Evolutionary conservation across 192 early-diverging fungal species (phyloP).

Genomic region (Dissophora globulifera): DNA sequence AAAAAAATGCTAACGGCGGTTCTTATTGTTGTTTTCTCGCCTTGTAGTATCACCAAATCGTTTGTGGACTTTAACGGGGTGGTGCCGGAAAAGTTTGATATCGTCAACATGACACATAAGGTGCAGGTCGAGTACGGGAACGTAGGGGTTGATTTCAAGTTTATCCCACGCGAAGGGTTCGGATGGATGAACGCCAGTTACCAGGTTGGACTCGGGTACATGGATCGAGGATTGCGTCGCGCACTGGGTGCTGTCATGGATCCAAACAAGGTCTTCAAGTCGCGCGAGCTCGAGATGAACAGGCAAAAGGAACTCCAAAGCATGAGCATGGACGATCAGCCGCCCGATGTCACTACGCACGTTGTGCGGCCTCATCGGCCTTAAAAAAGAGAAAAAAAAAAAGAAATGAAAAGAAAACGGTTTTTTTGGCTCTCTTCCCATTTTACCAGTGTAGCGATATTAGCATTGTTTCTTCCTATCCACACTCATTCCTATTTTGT

Average conservation of each 20-base stretch:
- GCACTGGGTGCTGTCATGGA: slow-evolving; percentile 71
- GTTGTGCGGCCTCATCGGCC: slow-evolving; percentile 16
- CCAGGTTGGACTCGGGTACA: slow-evolving; percentile 83
- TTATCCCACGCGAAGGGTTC: slow-evolving; percentile 94
- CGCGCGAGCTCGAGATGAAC: neutral
- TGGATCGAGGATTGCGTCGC: slow-evolving; percentile 76
- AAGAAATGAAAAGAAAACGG: neutral
- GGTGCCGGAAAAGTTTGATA: slow-evolving; percentile 98
- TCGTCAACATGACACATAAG: slow-evolving; percentile 89
- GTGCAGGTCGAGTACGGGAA: slow-evolving; percentile 98
- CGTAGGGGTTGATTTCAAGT: slow-evolving; percentile 94
- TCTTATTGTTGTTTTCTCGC: neutral
- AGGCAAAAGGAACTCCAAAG: neutral
- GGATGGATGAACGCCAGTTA: slow-evolving; percentile 99
- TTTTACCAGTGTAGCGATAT: too few species aligned
- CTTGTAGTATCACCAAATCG: slow-evolving; percentile 79
- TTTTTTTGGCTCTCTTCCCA: too few species aligned
- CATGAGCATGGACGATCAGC: slow-evolving; percentile 18
- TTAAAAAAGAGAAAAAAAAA: neutral
- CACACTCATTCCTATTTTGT: too few species aligned
- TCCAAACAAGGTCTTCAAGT: slow-evolving; percentile 27
- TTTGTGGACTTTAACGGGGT: slow-evolving; percentile 98
- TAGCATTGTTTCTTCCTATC: too few species aligned
- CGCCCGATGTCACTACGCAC: slow-evolving; percentile 37
- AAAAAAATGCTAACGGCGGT: neutral